Evolutionary conservation across 495 filamentous ascomycete genomes (phyloP).

Genomic region (Penicillium cosmopolitanum): DNA sequence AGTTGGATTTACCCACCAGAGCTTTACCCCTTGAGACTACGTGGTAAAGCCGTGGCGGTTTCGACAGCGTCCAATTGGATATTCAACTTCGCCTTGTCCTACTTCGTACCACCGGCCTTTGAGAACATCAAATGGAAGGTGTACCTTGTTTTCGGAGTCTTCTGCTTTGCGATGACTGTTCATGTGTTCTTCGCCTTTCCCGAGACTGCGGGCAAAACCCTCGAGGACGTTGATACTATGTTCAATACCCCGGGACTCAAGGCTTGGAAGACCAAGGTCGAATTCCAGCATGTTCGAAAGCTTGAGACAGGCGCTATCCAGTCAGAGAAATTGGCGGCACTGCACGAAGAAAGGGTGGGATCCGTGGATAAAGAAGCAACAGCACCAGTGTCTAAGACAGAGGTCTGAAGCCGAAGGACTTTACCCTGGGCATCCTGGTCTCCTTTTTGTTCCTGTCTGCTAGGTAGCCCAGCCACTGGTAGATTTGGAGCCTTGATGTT

Average conservation of each 20-base stretch:
- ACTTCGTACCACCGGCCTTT: constrained; percentile 78
- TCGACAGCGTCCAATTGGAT: constrained; percentile 74
- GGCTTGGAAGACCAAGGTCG: constrained; percentile 67
- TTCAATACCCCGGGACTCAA: constrained; percentile 66
- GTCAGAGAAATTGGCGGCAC: constrained; percentile 29
- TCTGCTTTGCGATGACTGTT: constrained; percentile 70
- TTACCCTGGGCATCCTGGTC: background rate
- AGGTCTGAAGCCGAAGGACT: background rate
- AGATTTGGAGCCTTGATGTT: no score
- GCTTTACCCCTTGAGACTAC: constrained; percentile 66
- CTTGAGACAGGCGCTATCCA: constrained; percentile 36
- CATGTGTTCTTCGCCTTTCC: constrained; percentile 85
- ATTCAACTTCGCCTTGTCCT: constrained; percentile 79
- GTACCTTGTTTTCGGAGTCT: constrained; percentile 77
- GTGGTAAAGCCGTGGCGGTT: constrained; percentile 72
- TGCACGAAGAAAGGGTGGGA: constrained; percentile 20
- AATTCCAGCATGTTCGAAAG: constrained; percentile 33
- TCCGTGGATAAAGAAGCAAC: constrained; percentile 14
- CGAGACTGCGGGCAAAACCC: constrained; percentile 79
- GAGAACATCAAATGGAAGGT: constrained; percentile 73
- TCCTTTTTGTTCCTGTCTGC: background rate
- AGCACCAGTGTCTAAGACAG: background rate
- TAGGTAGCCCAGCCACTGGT: background rate
- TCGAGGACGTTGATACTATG: constrained; percentile 74
- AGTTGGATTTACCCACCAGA: constrained; percentile 72